phyloP scores from a whole-genome alignment of 139 green algal genomes.

The Gonium pectorale region DNA sequence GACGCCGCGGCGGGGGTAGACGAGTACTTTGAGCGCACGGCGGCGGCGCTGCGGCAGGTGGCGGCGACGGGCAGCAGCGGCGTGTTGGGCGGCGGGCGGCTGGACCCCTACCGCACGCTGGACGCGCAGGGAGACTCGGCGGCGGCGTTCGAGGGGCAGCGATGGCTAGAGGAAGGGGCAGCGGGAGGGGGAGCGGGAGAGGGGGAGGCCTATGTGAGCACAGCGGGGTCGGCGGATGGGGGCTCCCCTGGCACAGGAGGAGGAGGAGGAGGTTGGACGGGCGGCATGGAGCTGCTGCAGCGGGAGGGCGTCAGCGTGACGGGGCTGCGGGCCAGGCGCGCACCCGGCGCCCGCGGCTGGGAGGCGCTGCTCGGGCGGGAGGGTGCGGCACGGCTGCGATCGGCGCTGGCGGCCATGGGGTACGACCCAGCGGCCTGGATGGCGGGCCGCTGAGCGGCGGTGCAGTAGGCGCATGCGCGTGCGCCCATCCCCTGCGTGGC shows the following conservation, averaged over 20 bases:
- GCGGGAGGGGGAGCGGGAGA: background rate
- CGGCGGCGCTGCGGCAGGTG: background rate
- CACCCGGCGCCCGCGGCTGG: background rate
- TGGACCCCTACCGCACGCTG: slow-evolving; percentile 15
- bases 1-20: slow-evolving; percentile 2
- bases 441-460: background rate
- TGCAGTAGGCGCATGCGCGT: too few relatives aligned
- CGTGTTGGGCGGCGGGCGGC: slow-evolving; percentile 13
- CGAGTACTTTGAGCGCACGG: background rate
- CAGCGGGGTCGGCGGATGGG: too few relatives aligned
- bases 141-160: background rate
- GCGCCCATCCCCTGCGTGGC: too few relatives aligned
- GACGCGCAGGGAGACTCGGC: background rate
- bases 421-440: slow-evolving; percentile 2
- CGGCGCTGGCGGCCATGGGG: background rate
- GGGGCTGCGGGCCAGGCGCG: background rate
- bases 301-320: slow-evolving; percentile 5
- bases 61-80: background rate
- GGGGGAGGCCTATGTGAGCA: too few relatives aligned
- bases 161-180: background rate
- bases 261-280: background rate
- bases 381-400: background rate
- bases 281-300: background rate
- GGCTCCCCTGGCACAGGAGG: too few relatives aligned
- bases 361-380: background rate